Conservation (phyloP, 192 early-diverging fungal species). For the Chytriomyces hyalinus region DNA sequence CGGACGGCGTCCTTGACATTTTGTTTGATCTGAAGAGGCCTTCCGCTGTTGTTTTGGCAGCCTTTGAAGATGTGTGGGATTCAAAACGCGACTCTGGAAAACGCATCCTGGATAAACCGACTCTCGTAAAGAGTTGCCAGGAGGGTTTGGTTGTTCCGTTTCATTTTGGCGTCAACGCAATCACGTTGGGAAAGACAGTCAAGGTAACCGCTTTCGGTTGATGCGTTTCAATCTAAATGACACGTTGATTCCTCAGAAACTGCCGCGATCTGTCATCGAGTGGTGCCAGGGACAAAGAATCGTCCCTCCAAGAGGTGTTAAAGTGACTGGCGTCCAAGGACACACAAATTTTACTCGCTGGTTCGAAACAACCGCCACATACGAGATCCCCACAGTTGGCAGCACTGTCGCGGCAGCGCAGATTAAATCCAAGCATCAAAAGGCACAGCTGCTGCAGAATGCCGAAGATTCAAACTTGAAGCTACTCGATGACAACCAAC, state of each 20-base stretch:
- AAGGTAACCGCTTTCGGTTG: not conserved
- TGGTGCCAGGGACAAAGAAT: constrained; percentile 32
- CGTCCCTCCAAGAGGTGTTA: constrained; percentile 24
- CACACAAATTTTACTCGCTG: constrained; percentile 41
- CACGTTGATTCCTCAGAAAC: too few species aligned
- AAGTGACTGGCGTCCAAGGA: constrained; percentile 25
- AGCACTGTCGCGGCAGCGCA: not conserved
- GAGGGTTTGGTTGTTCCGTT: constrained; percentile 31
- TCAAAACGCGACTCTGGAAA: too few species aligned
- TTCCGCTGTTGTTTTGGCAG: constrained; percentile 10
- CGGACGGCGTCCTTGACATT: not conserved
- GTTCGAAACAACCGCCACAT: constrained; percentile 14
- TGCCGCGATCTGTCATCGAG: not conserved
- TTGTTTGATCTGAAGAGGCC: constrained; percentile 20
- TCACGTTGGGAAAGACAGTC: not conserved
- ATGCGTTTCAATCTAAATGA: not conserved
- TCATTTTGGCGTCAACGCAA: constrained; percentile 36
- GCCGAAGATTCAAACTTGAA: not conserved
- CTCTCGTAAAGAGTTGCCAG: not conserved
- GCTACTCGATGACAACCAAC: not conserved
- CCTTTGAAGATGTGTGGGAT: constrained; percentile 26
- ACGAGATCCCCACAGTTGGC: constrained; percentile 18
- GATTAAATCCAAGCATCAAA: not conserved
- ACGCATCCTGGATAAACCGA: too few species aligned
- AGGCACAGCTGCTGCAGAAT: not conserved